Base-by-base conservation (phyloP, 2,329 filamentous ascomycete genomes). In the Aspergillus jensenii region DNA sequence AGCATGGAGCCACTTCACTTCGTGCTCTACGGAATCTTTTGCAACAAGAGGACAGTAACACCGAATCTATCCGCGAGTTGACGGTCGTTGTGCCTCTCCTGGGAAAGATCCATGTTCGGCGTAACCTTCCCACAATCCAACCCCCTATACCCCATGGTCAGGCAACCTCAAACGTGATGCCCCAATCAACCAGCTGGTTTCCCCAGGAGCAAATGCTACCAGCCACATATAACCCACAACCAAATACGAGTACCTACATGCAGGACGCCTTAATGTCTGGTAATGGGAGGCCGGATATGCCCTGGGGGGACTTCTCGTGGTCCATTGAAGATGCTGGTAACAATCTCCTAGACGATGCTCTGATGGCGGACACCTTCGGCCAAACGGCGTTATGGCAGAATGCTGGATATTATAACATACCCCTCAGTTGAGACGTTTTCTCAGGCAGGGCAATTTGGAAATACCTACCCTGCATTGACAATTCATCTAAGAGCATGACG, bases 21-120 rank as follows among this genome's bases (percentile, higher is more conserved):
- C 52, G 54, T 25, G 43, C 61, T 4, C 43, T 65, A 3, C 54
- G 58, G 2, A 37, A 47, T 14, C 56, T 65, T 21, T 49, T 65
- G 7, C 50, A 53, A 21, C 58, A 56, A 31, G 63, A 63, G 3
- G 48, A 57, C 2, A 31, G 15, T 17, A 41, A 15, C 14, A 8
- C 27, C 9, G 21, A 25, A 6, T 35, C 37, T 7, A 43, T 41
- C 6, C 51, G 56, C 43, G 54, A 57, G 31, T 12, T 65, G 37
- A 59, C 61, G 2, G 19, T 63, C 17, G 57, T 59, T n/a, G 62
- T 65, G 4, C 62, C 62, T 6, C 56, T 65, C 1, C 49, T 65
- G 2, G 62, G 62, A 21, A 65, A 60, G 21, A 49, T 65, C 2
- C 61, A 63, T 23, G 52, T 65, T 43, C 55, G 61, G n/a, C 61